phyloP scores from a whole-genome alignment of 768 basidiomycete genomes.

The Auricularia sp. region DNA sequence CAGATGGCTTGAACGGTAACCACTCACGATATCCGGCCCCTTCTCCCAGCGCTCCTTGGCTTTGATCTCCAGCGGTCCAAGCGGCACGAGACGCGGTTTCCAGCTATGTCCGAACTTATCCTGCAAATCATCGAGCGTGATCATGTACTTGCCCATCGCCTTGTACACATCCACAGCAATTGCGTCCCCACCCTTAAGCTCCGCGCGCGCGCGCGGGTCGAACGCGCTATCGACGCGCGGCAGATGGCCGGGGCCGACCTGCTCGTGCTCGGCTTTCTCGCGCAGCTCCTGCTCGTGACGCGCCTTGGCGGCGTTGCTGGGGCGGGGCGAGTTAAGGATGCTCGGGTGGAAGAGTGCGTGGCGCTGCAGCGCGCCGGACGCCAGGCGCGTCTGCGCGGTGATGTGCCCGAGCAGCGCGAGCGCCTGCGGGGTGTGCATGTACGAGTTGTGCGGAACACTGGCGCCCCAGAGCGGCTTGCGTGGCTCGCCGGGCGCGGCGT shows the following conservation, averaged over 20 bases:
- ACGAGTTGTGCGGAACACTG: background rate
- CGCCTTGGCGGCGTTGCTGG: background rate
- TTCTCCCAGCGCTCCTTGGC: background rate
- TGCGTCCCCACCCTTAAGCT: background rate
- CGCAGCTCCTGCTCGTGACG: background rate
- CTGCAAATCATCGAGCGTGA: background rate
- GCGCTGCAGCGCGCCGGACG: background rate
- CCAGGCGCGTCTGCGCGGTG: background rate
- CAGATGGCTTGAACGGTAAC: too few species aligned
- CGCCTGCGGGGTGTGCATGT: background rate
- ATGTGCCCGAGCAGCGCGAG: constrained; percentile 1
- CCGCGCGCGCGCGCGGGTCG: background rate
- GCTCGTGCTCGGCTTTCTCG: background rate
- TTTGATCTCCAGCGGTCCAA: background rate
- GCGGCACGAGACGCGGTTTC: background rate
- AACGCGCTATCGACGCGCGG: background rate
- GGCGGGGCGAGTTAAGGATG: background rate
- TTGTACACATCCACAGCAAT: background rate
- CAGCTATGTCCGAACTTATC: background rate
- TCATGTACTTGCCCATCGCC: constrained; percentile 3
- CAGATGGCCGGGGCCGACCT: background rate
- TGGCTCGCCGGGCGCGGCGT: background rate
- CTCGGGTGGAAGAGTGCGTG: background rate
- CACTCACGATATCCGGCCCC: background rate
- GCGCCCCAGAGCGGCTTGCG: background rate